These are phyloP conservation scores for Liriodendron chinense DNA, from an alignment of 164 flowering plant genomes.

Conservation along the genomic window DNA sequence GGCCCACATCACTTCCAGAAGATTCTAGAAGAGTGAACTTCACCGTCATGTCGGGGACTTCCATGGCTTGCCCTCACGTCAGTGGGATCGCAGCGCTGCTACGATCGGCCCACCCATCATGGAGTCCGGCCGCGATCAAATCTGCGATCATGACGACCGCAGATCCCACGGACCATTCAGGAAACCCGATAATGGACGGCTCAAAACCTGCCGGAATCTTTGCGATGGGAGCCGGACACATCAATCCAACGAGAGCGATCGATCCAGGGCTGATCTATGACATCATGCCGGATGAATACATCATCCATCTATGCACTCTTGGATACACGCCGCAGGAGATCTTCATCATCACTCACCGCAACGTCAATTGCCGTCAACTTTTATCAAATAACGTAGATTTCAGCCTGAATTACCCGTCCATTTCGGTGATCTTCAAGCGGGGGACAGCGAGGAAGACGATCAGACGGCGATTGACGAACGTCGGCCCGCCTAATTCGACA, in stretches of 20 bases:
- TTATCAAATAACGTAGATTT: conserved; percentile 48
- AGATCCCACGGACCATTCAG: conserved; percentile 43
- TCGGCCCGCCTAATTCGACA: conserved; percentile 64
- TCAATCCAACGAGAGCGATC: conserved; percentile 70
- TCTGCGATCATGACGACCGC: conserved; percentile 95
- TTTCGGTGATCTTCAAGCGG: conserved; percentile 56
- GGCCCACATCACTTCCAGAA: conserved; percentile 67
- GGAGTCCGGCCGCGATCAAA: conserved; percentile 85
- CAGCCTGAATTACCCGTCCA: conserved; percentile 85
- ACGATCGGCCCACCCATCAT: conserved; percentile 59
- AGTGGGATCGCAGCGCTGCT: conserved; percentile 77
- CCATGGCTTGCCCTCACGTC: conserved; percentile 96
- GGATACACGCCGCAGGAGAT: conserved; percentile 59
- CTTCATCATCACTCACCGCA: conserved; percentile 60
- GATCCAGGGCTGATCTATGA: conserved; percentile 83
- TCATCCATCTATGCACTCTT: conserved; percentile 66
- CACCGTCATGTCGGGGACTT: conserved; percentile 87
- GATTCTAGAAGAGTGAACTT: conserved; percentile 75
- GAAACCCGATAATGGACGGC: conserved; percentile 53
- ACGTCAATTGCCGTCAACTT: conserved; percentile 57
- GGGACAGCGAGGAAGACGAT: conserved; percentile 40
- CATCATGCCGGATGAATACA: conserved; percentile 60
- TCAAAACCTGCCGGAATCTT: conserved; percentile 52
- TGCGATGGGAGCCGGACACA: conserved; percentile 84
- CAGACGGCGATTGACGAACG: conserved; percentile 65